Base-by-base conservation (phyloP, 345 rosid genomes). In the Bretschneidera sinensis region DNA sequence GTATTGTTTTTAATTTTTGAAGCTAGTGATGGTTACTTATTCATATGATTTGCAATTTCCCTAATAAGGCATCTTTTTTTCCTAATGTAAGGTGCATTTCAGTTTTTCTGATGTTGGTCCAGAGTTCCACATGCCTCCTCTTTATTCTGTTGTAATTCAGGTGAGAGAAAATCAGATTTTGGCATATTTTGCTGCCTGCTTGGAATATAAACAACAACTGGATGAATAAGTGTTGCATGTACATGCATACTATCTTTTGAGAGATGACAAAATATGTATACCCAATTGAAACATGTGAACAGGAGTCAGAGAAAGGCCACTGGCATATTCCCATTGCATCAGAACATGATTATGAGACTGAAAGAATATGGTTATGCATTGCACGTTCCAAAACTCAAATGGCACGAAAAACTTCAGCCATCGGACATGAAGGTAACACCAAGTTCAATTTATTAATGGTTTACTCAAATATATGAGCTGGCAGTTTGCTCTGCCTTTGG, bases 281-380 rank as follows among this genome's bases (percentile, higher is more conserved):
- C 15, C 16, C 45, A 39, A 28, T n/a, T 28, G 33, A 28, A 28
- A 45, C 58, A 55, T 33, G n/a, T 59, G 15, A 33, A 62, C 80
- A 86, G 94, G 87, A 86, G 74, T 86, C 86, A 21, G 87, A 78
- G 67, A 71, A 77, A 48, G 94, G 89, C 57, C 78, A 68, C 62
- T 86, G 94, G 94, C 94, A 84, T 66, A 74, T 84, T 67, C 94
- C 94, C 28, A 71, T 84, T 67, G 69, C 52, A 31, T 47, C 68
- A 0, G 83, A 66, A 62, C 62, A 74, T 5, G 84, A 68, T 60
- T 49, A 61, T 50, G 82, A 82, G 33, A 54, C 65, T 2, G 83
- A 75, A 57, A 65, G 83, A 55, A 62, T 39, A 19, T 82, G 90
- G 86, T 64, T 86, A 71, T 86, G 94, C 68, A 66, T 82, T 61